Base-by-base conservation (phyloP, 257 asterid species). In the Rauvolfia tetraphylla region DNA sequence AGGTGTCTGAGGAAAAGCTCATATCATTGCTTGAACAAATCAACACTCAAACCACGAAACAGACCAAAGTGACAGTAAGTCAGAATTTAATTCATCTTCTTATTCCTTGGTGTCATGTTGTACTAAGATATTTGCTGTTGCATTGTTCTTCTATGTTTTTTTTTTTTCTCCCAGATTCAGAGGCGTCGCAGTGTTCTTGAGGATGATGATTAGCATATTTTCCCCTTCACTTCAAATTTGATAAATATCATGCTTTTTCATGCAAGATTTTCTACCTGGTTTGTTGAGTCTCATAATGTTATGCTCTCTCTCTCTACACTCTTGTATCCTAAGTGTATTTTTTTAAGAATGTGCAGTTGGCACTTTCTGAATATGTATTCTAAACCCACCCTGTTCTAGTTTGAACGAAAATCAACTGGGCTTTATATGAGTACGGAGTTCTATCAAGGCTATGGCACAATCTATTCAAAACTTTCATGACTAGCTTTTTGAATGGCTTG, bases 1-100 rank as follows among this genome's bases (percentile, higher is more conserved):
- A 95, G 98, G 99, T 95, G 78, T 88, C 99, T 34, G 98, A 95
- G 83, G 97, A 91, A 81, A 90, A 83, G 84, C 96, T 95, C 69
- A 95, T 95, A 84, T 81, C 95, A 31, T 83, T 95, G 84, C 97
- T 95, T 53, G 97, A 95, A 80, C 99, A 93, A 83, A 95, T 95
- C 90, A 95, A 95, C 86, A 92, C 91, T 73, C 97, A 93, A 89
- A 93, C 97, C 54, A 72, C 88, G 34, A 93, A 88, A 86, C 93
- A 90, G 87, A 95, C 98, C 56, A 95, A 94, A 94, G 98, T 94
- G 65, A 94, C 96, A 2, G 98, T 94, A 87, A 90, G 98, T n/a
- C n/a, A n/a, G n/a, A 61, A 34, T 18, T 61, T 73, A 71, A 11
- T 51, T 65, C 61, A 5, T 76, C 22, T 42, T 62, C 67, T 68